Base-by-base conservation (phyloP, 2,329 filamentous ascomycete genomes). In the Penicillium capsulatum region DNA sequence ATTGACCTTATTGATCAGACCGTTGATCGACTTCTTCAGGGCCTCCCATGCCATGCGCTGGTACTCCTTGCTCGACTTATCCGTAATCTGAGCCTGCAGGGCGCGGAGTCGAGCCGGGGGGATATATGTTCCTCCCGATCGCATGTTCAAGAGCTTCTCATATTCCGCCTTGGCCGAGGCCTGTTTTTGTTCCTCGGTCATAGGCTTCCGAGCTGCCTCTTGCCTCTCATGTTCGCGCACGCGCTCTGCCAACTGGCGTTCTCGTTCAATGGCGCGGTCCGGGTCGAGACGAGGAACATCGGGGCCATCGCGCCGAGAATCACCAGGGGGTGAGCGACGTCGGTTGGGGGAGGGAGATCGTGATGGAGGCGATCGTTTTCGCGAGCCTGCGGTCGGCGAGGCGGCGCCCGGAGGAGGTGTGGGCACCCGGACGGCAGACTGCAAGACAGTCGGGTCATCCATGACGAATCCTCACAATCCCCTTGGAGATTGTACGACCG, bases 1-100 rank as follows among this genome's bases (percentile, higher is more conserved):
- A 68, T 97, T 97, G 73, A 96, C 86, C 73, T 98, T 98, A 77
- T 98, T 98, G 76, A 98, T 95, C 51, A 98, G 72, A 55, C 92
- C 92, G 63, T 98, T 97, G 69, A 98, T 95, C 34, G 86, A 92
- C 74, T 98, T 98, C 73, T 98, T 98, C 59, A 98, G 72, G 9
- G 91, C 91, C 68, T 98, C 92, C 92, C 92, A 98, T 7, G 90
- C 89, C 87, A 98, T 94, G 57, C 92, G 86, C 76, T 97, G 92
- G 63, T 95, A 97, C 69, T 97, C 92, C 67, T 95, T 94, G 67
- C 84, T 94, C 38, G 79, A 83, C 74, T 94, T 95, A 70, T 98
- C 92, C 47, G 89, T 96, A 65, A 98, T 95, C 68, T 95, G 89
- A 37, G 90, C 87, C 71, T 98, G 92, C 45, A 98, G 78, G 27